These are phyloP conservation scores for Pelargonium myrrhifolium DNA, from an alignment of 441 rosid species.

Conservation along the genomic window DNA sequence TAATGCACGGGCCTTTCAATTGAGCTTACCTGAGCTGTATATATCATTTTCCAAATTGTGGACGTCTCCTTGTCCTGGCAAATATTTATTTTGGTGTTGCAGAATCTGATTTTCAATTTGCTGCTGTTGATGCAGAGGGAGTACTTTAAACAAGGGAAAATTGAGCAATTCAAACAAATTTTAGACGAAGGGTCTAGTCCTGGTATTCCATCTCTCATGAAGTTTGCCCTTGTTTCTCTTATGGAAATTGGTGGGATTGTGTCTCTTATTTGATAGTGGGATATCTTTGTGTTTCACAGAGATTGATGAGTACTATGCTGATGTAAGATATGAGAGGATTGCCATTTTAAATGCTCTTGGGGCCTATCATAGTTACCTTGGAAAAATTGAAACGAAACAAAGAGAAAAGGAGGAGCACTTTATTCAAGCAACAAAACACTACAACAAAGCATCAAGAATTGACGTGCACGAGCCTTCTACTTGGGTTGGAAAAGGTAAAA, in stretches of 20 bases:
- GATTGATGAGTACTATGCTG: constrained; percentile 94
- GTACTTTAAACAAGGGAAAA: constrained; percentile 91
- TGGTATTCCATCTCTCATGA: constrained; percentile 34
- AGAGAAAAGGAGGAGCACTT: constrained; percentile 91
- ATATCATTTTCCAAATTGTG: too few species aligned
- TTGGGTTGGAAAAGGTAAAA: constrained; percentile 97
- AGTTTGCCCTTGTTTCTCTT: not conserved
- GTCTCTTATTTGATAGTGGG: not conserved
- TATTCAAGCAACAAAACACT: constrained; percentile 76
- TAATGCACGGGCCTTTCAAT: not conserved
- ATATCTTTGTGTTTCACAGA: constrained; percentile 35
- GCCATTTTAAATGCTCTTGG: constrained; percentile 94
- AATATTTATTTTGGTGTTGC: not conserved
- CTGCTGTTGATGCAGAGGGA: constrained; percentile 54
- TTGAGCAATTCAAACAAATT: constrained; percentile 87
- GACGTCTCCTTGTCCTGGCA: not conserved
- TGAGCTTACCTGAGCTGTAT: not conserved
- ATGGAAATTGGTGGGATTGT: not conserved
- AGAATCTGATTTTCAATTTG: not conserved
- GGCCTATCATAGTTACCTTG: constrained; percentile 86
- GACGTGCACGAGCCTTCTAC: constrained; percentile 98
- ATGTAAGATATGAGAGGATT: constrained; percentile 92
- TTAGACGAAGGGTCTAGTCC: constrained; percentile 96
- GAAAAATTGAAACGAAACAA: constrained; percentile 78
- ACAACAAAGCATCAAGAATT: constrained; percentile 89